Conservation (phyloP, 2,329 filamentous ascomycete species). For the Claviceps lovelessii region DNA sequence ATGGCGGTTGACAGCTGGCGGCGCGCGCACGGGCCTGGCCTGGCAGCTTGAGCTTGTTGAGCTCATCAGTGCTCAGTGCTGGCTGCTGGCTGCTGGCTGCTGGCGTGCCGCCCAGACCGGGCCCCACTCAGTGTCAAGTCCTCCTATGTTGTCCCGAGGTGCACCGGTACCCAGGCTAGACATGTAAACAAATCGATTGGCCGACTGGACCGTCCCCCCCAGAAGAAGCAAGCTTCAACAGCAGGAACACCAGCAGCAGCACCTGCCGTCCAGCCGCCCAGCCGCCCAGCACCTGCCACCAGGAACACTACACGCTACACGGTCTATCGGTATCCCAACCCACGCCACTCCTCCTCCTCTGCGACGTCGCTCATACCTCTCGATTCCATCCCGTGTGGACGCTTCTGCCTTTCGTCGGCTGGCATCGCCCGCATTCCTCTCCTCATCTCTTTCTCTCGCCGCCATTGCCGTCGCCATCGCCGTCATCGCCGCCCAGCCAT, state of each 20-base stretch:
- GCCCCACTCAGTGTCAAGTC: background rate
- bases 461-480: background rate
- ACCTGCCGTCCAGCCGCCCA: background rate
- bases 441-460: conserved; percentile 1
- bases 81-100: too few species aligned
- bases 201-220: conserved; percentile 4
- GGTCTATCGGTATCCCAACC: background rate
- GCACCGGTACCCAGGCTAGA: background rate
- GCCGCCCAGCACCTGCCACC: too few species aligned
- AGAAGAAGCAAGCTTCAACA: conserved; percentile 15
- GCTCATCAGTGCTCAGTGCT: too few species aligned
- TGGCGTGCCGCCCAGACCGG: background rate
- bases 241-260: background rate
- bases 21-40: too few species aligned
- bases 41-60: too few species aligned
- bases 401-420: background rate
- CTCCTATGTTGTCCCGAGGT: conserved; percentile 10
- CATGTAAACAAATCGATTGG: conserved; percentile 26
- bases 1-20: too few species aligned
- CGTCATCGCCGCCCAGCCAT: background rate
- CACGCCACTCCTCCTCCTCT: background rate
- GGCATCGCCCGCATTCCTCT: conserved; percentile 4
- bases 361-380: conserved; percentile 5
- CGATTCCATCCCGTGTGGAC: conserved; percentile 1
- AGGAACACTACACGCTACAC: background rate